A percentile compares a stretch with the other conserved stretches of the same genome.
Conservation (phyloP, 441 rosid genomes). For the Gossypium davidsonii region DNA sequence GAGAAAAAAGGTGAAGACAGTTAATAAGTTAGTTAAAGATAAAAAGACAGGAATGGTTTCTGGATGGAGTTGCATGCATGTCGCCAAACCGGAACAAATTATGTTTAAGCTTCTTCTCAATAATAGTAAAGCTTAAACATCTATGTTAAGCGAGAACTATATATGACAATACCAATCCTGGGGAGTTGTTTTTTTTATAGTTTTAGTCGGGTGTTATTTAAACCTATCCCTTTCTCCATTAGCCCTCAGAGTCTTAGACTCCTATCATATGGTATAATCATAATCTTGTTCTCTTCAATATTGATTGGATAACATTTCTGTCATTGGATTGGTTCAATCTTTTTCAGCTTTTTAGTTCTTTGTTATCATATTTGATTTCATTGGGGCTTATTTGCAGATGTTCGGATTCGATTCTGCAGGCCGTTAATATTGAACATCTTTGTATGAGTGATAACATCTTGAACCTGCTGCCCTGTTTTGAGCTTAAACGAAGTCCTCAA, state of each 20-base stretch:
- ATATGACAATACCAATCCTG: constrained; percentile 5
- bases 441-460: constrained; percentile 14
- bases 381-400: not conserved
- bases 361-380: not conserved
- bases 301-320: not conserved
- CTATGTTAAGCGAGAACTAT: constrained; percentile 5
- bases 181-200: not conserved
- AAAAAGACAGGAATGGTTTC: not conserved
- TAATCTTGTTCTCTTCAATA: not conserved
- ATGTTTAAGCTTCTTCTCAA: too few species aligned
- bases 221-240: constrained; percentile 6
- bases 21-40: not conserved
- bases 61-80: constrained; percentile 40
- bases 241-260: constrained; percentile 1
- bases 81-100: constrained; percentile 10
- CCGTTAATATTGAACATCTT: not conserved
- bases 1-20: not conserved
- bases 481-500: not conserved
- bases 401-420: not conserved
- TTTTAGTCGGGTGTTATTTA: constrained; percentile 16
- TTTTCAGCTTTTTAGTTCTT: not conserved
- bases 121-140: not conserved
- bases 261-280: constrained; percentile 21
- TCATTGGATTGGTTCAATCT: not conserved
- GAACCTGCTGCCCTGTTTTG: constrained; percentile 10